A percentile compares a stretch with the other conserved stretches of the same genome.
Evolutionary conservation across 352 stramenopile genomes (phyloP).

Genomic region (Globisporangium splendens): DNA sequence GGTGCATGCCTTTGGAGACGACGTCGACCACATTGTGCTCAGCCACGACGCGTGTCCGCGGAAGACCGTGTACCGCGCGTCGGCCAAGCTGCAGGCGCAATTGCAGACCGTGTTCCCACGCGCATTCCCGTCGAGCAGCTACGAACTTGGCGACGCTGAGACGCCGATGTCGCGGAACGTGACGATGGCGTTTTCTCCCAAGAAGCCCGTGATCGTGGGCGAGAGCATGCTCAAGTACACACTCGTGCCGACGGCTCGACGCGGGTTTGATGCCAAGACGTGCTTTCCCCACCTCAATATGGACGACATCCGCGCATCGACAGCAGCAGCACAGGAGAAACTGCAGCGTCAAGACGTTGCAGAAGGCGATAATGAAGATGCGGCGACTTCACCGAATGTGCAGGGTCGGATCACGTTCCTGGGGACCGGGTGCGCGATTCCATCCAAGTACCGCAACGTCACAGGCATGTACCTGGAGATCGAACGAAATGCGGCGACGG

Average conservation of each 20-base stretch:
- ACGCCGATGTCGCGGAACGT: constrained; percentile 31
- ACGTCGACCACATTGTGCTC: constrained; percentile 62
- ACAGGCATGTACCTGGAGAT: constrained; percentile 92
- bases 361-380: neutral
- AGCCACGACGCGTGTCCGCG: constrained; percentile 40
- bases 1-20: constrained; percentile 45
- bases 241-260: constrained; percentile 47
- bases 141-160: constrained; percentile 37
- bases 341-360: neutral
- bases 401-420: constrained; percentile 90
- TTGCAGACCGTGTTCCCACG: constrained; percentile 60
- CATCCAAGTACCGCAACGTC: constrained; percentile 98
- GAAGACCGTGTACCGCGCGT: constrained; percentile 75
- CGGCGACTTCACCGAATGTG: neutral
- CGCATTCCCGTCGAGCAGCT: constrained; percentile 50
- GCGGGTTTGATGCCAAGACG: constrained; percentile 50
- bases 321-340: constrained; percentile 16
- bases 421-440: constrained; percentile 95
- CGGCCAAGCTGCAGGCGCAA: constrained; percentile 65
- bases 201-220: constrained; percentile 35
- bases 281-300: constrained; percentile 56
- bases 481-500: constrained; percentile 4
- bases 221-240: constrained; percentile 78
- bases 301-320: constrained; percentile 36
- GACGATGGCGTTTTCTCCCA: constrained; percentile 16